Conservation (phyloP, 139 green algal genomes). For the Chlorella sp. region DNA sequence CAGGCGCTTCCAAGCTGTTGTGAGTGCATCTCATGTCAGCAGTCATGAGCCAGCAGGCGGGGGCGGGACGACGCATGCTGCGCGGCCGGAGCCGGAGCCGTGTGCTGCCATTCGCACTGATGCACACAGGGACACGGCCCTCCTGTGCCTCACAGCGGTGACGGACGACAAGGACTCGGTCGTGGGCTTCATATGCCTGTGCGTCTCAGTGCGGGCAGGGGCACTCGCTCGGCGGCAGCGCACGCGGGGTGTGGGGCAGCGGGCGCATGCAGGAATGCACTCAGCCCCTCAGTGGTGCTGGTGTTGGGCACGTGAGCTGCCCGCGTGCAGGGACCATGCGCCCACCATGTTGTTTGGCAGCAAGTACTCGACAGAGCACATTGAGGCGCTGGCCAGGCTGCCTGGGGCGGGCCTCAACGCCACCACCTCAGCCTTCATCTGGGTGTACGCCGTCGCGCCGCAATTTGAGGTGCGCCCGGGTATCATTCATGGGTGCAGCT, state of each 20-base stretch:
- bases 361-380: background rate
- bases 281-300: background rate
- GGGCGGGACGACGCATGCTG: no score
- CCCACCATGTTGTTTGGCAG: slow-evolving; percentile 1
- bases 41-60: background rate
- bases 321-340: background rate
- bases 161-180: slow-evolving; percentile 17
- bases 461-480: slow-evolving; percentile 1
- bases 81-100: background rate
- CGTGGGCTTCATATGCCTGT: slow-evolving; percentile 37
- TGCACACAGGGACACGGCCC: slow-evolving; percentile 22
- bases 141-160: slow-evolving; percentile 26
- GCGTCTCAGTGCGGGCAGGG: slow-evolving; percentile 7
- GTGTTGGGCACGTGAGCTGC: background rate
- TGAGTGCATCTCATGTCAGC: background rate
- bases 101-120: background rate
- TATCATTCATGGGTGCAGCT: background rate
- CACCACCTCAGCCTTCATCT: slow-evolving; percentile 16
- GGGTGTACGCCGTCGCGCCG: background rate
- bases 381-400: background rate
- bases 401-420: slow-evolving; percentile 1
- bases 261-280: background rate
- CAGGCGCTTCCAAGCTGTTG: background rate
- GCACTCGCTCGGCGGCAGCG: background rate
- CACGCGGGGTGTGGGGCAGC: no score